These are phyloP conservation scores for Akanthomyces uredinophilus DNA, from an alignment of 2,329 filamentous ascomycete genomes.

Conservation along the genomic window DNA sequence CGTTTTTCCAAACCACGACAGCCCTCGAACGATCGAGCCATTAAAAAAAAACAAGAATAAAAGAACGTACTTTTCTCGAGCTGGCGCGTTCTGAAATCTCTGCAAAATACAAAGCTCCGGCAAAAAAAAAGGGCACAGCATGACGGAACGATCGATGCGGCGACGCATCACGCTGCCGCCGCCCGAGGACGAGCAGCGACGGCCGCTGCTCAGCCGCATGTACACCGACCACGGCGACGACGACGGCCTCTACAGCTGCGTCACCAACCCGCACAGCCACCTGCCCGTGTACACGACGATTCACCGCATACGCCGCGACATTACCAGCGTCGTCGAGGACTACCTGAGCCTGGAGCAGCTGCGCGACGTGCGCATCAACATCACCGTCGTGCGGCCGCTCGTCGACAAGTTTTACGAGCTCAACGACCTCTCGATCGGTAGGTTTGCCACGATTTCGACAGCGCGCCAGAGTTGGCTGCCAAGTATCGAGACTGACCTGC, in stretches of 20 bases:
- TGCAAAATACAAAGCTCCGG: neutral
- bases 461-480: too few species aligned
- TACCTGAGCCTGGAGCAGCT: slow-evolving; percentile 68
- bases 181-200: slow-evolving; percentile 29
- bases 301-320: slow-evolving; percentile 63
- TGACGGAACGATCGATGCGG: slow-evolving; percentile 1
- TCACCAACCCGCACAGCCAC: slow-evolving; percentile 53
- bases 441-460: too few species aligned
- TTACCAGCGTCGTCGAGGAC: slow-evolving; percentile 58
- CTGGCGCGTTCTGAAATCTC: too few species aligned
- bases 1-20: neutral
- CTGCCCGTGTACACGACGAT: slow-evolving; percentile 74
- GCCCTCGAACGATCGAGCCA: neutral
- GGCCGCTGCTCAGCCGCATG: slow-evolving; percentile 30
- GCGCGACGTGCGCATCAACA: slow-evolving; percentile 75
- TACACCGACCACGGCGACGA: slow-evolving; percentile 26
- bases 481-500: too few species aligned
- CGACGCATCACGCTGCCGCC: slow-evolving; percentile 29
- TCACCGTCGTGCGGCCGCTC: slow-evolving; percentile 70
- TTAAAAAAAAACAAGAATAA: neutral
- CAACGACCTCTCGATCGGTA: slow-evolving; percentile 72
- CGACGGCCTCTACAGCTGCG: slow-evolving; percentile 45
- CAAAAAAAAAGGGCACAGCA: neutral
- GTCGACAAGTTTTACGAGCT: slow-evolving; percentile 79
- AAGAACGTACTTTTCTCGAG: too few species aligned